Percentiles rank a stretch among this genome's conserved stretches.
phyloP scores from a whole-genome alignment of 306 rosid species.

The Cajanus cajan region DNA sequence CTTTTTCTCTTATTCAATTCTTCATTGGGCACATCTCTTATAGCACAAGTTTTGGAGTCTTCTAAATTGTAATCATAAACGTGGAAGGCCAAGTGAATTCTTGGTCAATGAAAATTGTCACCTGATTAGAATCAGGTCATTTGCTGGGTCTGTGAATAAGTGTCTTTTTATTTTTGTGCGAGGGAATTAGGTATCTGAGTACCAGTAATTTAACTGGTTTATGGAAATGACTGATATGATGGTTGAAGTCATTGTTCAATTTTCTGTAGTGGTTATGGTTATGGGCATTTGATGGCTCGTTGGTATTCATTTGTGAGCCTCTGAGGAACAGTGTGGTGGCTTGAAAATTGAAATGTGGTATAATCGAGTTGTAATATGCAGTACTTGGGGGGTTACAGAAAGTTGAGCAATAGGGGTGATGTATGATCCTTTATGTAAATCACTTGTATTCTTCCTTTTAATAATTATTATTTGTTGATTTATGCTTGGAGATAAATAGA shows the following conservation, averaged over 20 bases:
- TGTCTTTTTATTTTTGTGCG: not conserved
- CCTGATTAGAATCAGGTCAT: not conserved
- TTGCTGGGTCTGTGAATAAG: not conserved
- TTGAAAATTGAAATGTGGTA: constrained; percentile 2
- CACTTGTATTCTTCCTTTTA: not conserved
- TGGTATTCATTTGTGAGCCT: not conserved
- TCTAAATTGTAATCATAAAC: not conserved
- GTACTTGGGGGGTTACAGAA: not conserved
- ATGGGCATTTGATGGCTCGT: not conserved
- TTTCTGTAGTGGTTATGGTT: not conserved
- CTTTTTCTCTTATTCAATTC: not conserved
- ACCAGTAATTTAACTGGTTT: not conserved
- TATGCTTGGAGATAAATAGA: not conserved
- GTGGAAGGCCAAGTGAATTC: not conserved
- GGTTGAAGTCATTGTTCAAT: constrained; percentile 7
- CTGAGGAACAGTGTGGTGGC: not conserved
- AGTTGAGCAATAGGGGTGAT: not conserved
- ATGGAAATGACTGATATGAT: not conserved
- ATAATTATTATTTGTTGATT: not conserved
- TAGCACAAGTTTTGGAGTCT: not conserved
- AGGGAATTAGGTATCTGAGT: not conserved
- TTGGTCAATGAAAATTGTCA: not conserved
- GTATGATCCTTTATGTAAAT: not conserved
- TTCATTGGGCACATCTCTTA: not conserved
- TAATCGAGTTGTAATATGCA: not conserved